phyloP scores from a whole-genome alignment of 2,329 filamentous ascomycete species.

The Lecanicillium sp. region DNA sequence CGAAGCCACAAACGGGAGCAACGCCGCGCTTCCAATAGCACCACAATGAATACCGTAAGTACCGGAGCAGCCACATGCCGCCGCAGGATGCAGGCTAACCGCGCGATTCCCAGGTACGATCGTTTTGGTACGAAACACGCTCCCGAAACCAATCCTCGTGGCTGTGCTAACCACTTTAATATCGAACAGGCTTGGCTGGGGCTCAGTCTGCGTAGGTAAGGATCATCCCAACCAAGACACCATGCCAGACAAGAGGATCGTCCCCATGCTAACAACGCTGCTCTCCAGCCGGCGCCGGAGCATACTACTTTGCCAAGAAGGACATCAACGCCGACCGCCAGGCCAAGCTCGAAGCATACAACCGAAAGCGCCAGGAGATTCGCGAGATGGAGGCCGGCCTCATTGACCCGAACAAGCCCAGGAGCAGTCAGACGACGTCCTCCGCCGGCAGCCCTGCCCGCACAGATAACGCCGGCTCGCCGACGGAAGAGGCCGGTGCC shows the following conservation, averaged over 20 bases:
- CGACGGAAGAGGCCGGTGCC: constrained; percentile 62
- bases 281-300: constrained; percentile 68
- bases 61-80: neutral
- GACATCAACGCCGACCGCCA: constrained; percentile 87
- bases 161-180: constrained; percentile 7
- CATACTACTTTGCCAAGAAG: constrained; percentile 93
- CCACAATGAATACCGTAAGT: constrained; percentile 48
- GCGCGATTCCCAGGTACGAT: constrained; percentile 42
- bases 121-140: constrained; percentile 52
- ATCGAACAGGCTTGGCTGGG: constrained; percentile 74
- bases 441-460: neutral
- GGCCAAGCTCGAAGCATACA: constrained; percentile 59
- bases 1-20: too few relatives aligned
- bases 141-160: neutral
- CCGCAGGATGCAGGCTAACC: neutral
- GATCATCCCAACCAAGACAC: constrained; percentile 8
- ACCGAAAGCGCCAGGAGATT: constrained; percentile 53
- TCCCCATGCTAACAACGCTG: constrained; percentile 12
- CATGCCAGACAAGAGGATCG: too few relatives aligned
- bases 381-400: constrained; percentile 45
- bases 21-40: too few relatives aligned
- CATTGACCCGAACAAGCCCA: constrained; percentile 26
- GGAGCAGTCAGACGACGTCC: constrained; percentile 21
- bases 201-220: constrained; percentile 75
- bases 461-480: constrained; percentile 45